Percentiles rank a stretch among this genome's conserved stretches.
phyloP scores from a whole-genome alignment of 306 rosid genomes.

The Castanea sativa region DNA sequence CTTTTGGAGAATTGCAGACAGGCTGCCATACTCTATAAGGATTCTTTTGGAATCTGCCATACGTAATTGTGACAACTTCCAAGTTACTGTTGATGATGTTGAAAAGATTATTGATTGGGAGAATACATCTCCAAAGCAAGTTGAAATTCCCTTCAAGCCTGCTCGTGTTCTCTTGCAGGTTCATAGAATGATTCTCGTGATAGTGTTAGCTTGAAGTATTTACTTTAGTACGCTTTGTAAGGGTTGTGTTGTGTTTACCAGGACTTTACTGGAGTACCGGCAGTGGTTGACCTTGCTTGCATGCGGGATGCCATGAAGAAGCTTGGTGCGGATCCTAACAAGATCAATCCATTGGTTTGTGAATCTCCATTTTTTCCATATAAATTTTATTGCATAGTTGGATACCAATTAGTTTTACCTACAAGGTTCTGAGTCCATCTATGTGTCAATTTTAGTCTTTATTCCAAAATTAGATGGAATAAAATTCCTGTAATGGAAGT shows the following conservation, averaged over 20 bases:
- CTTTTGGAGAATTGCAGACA: slow-evolving; percentile 9
- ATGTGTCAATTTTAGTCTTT: background rate
- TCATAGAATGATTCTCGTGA: background rate
- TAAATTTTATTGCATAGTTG: background rate
- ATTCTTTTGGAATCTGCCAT: slow-evolving; percentile 29
- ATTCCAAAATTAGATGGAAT: background rate
- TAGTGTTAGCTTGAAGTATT: background rate
- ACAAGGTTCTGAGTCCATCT: background rate
- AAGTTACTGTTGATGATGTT: slow-evolving; percentile 17
- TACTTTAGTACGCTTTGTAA: background rate
- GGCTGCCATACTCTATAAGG: slow-evolving; percentile 27
- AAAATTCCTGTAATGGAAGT: background rate
- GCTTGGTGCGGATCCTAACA: background rate
- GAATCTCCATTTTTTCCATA: background rate
- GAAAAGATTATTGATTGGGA: slow-evolving; percentile 15
- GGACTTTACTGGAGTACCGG: slow-evolving; percentile 9
- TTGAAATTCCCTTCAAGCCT: slow-evolving; percentile 20
- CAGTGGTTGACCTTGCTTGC: slow-evolving; percentile 15
- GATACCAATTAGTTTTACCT: background rate
- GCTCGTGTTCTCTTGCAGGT: slow-evolving; percentile 21
- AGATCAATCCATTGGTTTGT: slow-evolving; percentile 8
- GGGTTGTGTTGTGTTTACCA: background rate
- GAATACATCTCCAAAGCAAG: slow-evolving; percentile 12
- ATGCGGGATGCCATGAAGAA: slow-evolving; percentile 9
- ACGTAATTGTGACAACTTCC: slow-evolving; percentile 20